Percentiles rank a stretch among this genome's conserved stretches.
Evolutionary conservation across 2,329 filamentous ascomycete species (phyloP).

Genomic region (Lojkania enalia): DNA sequence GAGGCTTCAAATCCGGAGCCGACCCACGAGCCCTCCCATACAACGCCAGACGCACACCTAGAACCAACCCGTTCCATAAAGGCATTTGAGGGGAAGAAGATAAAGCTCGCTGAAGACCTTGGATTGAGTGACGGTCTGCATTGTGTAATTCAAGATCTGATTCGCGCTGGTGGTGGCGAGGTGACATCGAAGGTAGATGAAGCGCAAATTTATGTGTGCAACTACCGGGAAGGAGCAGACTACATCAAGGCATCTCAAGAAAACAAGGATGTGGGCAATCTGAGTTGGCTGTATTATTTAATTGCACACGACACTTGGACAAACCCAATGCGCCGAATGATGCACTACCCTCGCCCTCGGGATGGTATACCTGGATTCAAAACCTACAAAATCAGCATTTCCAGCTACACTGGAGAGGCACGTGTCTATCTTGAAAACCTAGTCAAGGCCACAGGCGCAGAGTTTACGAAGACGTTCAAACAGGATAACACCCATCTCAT

Average conservation of each 20-base stretch:
- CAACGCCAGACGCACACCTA: conserved; percentile 22
- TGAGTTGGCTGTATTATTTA: conserved; percentile 91
- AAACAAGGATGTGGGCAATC: conserved; percentile 84
- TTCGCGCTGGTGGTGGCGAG: conserved; percentile 70
- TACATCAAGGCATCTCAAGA: conserved; percentile 76
- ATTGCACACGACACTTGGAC: conserved; percentile 90
- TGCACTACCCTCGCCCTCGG: conserved; percentile 86
- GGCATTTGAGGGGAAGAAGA: conserved; percentile 75
- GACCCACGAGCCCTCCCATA: conserved; percentile 23
- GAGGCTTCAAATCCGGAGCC: conserved; percentile 41
- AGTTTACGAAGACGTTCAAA: conserved; percentile 94
- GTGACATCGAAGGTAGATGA: conserved; percentile 67
- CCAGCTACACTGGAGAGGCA: conserved; percentile 95
- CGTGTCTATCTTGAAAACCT: conserved; percentile 92
- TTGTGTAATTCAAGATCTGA: conserved; percentile 69
- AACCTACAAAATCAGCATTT: conserved; percentile 78
- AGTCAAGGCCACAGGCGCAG: conserved; percentile 78
- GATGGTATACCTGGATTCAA: conserved; percentile 79
- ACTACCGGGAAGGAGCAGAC: conserved; percentile 78
- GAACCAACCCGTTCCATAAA: conserved; percentile 42
- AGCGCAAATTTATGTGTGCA: conserved; percentile 84
- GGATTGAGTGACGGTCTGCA: conserved; percentile 68
- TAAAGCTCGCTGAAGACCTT: conserved; percentile 78
- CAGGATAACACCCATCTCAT: conserved; percentile 94
- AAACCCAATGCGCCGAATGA: conserved; percentile 75